Evolutionary conservation across 768 basidiomycete genomes (phyloP).

Genomic region (Boletus rubropictus): DNA sequence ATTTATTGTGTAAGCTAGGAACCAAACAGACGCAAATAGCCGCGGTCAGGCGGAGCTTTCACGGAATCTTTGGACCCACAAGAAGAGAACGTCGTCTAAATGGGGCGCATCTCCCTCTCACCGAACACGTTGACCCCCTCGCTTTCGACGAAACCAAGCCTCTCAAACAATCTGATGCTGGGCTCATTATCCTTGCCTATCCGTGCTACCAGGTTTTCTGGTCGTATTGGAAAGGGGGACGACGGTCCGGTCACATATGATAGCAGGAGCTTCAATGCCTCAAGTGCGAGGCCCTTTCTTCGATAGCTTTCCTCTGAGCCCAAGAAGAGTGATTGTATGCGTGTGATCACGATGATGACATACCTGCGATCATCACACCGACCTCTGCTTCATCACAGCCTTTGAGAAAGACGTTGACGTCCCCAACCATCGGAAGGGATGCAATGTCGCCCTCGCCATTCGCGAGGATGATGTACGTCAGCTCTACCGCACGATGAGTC

Average conservation of each 20-base stretch:
- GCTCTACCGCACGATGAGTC: conserved; percentile 39
- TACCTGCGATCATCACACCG: conserved; percentile 92
- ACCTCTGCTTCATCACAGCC: conserved; percentile 64
- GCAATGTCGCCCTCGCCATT: conserved; percentile 23
- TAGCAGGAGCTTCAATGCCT: conserved; percentile 62
- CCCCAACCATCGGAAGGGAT: conserved; percentile 73
- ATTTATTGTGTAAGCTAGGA: conserved; percentile 1
- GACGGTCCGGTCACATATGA: conserved; percentile 53
- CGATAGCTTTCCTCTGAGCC: conserved; percentile 57
- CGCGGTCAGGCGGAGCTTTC: too few species aligned
- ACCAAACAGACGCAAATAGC: too few species aligned
- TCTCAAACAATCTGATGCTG: conserved; percentile 68
- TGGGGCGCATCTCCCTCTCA: conserved; percentile 73
- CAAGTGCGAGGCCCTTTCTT: conserved; percentile 58
- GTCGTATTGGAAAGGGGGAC: conserved; percentile 40
- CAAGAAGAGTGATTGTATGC: not conserved
- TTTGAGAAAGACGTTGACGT: conserved; percentile 87
- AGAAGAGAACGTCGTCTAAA: too few species aligned
- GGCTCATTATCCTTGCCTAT: conserved; percentile 65
- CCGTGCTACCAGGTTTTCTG: conserved; percentile 54
- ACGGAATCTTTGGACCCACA: too few species aligned
- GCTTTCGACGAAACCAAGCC: conserved; percentile 67
- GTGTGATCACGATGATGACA: not conserved
- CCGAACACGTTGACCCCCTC: conserved; percentile 69
- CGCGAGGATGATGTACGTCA: conserved; percentile 86